phyloP scores from a whole-genome alignment of 2,329 filamentous ascomycete species.

The Knoxdaviesia proteae region DNA sequence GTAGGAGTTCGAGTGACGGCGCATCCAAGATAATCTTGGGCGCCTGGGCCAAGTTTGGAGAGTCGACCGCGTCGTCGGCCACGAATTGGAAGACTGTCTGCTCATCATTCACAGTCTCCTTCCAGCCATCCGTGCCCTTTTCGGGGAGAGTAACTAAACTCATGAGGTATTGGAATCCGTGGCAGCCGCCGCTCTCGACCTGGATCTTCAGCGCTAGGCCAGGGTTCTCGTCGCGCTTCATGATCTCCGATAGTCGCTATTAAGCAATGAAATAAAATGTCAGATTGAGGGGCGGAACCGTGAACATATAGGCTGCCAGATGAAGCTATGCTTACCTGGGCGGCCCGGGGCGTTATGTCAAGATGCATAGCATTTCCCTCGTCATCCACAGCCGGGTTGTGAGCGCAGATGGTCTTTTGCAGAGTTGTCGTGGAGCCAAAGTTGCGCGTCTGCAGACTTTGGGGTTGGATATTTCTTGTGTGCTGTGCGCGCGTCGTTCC shows the following conservation, averaged over 20 bases:
- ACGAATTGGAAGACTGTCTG: conserved; percentile 72
- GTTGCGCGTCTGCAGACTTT: conserved; percentile 3
- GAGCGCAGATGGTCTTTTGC: conserved; percentile 25
- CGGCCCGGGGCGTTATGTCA: conserved; percentile 66
- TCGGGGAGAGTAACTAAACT: conserved; percentile 46
- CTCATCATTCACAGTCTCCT: conserved; percentile 37
- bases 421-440: conserved; percentile 18
- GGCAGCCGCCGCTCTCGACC: conserved; percentile 85
- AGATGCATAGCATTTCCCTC: conserved; percentile 69
- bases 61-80: conserved; percentile 21
- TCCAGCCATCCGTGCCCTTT: conserved; percentile 13
- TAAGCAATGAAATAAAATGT: neutral
- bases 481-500: neutral
- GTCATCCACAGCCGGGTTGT: conserved; percentile 62
- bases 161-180: conserved; percentile 97
- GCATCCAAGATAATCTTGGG: conserved; percentile 81
- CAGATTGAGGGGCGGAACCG: neutral
- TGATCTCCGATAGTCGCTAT: conserved; percentile 58
- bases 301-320: neutral
- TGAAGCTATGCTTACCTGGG: conserved; percentile 34
- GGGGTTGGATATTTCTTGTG: neutral
- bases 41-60: conserved; percentile 10
- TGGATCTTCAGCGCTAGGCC: conserved; percentile 73
- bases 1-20: conserved; percentile 68
- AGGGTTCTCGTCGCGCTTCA: conserved; percentile 50